Evolutionary conservation across 2,329 filamentous ascomycete species (phyloP).

Genomic region (Scedosporium aurantiacum): DNA sequence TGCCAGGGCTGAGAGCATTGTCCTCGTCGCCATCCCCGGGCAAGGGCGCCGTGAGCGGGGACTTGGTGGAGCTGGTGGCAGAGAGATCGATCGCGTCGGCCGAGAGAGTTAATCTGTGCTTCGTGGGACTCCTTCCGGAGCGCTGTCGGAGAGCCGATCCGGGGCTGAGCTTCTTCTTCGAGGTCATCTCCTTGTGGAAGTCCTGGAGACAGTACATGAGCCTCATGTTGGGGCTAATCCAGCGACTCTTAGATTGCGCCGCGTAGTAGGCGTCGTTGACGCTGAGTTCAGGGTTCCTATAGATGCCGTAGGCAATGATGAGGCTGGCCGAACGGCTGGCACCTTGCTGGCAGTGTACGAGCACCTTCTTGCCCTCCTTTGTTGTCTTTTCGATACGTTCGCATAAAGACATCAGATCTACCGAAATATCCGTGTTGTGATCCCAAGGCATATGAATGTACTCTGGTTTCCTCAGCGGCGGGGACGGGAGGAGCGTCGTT

Average conservation of each 20-base stretch:
- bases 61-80: constrained; percentile 26
- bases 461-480: constrained; percentile 48
- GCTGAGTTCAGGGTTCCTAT: constrained; percentile 62
- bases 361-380: constrained; percentile 62
- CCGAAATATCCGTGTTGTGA: constrained; percentile 76
- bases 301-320: constrained; percentile 77
- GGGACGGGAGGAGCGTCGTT: constrained; percentile 9
- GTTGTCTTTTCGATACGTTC: constrained; percentile 65
- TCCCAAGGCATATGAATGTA: constrained; percentile 86
- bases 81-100: constrained; percentile 42
- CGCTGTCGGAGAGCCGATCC: constrained; percentile 37
- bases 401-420: constrained; percentile 64
- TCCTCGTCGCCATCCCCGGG: constrained; percentile 40
- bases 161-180: constrained; percentile 34
- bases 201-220: constrained; percentile 83
- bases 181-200: constrained; percentile 53
- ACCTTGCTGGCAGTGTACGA: constrained; percentile 79
- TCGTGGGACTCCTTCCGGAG: constrained; percentile 43
- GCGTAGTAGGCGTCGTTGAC: constrained; percentile 77
- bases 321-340: constrained; percentile 76
- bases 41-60: constrained; percentile 51
- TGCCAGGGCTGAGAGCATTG: constrained; percentile 12
- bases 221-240: constrained; percentile 89
- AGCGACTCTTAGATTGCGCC: constrained; percentile 69
- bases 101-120: constrained; percentile 50